Conservation (phyloP, 106 monocot species). For the Acanthochlamys bracteata region DNA sequence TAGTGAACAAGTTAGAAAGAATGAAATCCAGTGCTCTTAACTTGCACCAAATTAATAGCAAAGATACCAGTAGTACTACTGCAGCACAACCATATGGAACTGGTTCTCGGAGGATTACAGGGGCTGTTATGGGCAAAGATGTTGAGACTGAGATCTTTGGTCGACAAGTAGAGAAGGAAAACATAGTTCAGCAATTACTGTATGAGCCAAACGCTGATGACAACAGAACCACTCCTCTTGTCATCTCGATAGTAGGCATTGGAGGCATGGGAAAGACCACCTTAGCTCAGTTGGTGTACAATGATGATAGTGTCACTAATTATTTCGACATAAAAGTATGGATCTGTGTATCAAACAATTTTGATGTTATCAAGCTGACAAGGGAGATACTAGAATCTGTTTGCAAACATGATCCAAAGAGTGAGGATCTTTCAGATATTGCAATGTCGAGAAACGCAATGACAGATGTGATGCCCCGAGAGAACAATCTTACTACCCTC, state of each 20-base stretch:
- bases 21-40: neutral
- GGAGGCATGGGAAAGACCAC: conserved; percentile 39
- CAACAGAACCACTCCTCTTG: neutral
- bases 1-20: neutral
- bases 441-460: too few species aligned
- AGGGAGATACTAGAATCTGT: conserved; percentile 15
- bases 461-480: neutral
- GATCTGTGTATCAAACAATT: conserved; percentile 12
- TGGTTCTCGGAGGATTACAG: neutral
- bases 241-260: conserved; percentile 14
- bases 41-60: neutral
- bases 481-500: conserved; percentile 8
- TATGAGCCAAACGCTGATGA: neutral
- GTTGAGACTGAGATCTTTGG: neutral
- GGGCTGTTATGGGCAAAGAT: neutral
- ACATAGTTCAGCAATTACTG: neutral
- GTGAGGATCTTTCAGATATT: too few species aligned
- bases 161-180: neutral
- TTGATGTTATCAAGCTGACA: conserved; percentile 1
- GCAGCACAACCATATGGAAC: neutral
- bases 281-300: conserved; percentile 28
- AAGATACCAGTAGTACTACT: neutral
- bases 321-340: conserved; percentile 25
- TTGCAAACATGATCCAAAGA: neutral
- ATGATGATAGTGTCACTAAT: neutral